Evolutionary conservation across 495 filamentous ascomycete genomes (phyloP).

Genomic region (Tricharina praecox): DNA sequence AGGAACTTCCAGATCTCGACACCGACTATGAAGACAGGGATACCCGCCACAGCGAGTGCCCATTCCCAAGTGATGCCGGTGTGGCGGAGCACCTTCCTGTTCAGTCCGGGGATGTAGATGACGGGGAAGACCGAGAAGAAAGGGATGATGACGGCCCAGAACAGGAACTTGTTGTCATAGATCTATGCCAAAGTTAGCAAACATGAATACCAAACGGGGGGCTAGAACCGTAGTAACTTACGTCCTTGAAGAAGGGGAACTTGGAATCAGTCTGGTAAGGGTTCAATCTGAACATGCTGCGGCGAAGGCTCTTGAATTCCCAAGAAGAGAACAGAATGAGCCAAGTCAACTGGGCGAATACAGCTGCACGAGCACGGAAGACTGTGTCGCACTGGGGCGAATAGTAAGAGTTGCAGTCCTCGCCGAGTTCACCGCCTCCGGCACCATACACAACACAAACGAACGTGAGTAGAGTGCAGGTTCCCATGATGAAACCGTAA

Average conservation of each 20-base stretch:
- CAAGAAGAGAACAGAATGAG: constrained; percentile 49
- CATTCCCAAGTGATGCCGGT: constrained; percentile 54
- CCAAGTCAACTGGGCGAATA: constrained; percentile 55
- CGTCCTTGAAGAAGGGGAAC: constrained; percentile 39
- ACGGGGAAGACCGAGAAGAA: constrained; percentile 50
- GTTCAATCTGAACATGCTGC: constrained; percentile 46
- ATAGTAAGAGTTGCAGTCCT: constrained; percentile 45
- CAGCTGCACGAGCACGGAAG: constrained; percentile 54
- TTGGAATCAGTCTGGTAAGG: constrained; percentile 31
- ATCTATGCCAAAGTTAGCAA: constrained; percentile 25
- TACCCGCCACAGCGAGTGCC: constrained; percentile 39
- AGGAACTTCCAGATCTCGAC: constrained; percentile 47
- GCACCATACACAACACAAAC: constrained; percentile 47
- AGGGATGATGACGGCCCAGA: constrained; percentile 49
- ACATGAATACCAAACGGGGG: too few relatives aligned
- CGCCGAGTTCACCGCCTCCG: constrained; percentile 42
- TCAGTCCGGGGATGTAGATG: constrained; percentile 52
- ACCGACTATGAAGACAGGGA: constrained; percentile 40
- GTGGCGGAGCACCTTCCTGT: constrained; percentile 51
- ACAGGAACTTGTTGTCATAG: constrained; percentile 52
- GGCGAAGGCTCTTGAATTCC: constrained; percentile 50
- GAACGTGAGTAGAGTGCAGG: constrained; percentile 45
- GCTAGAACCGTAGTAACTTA: too few relatives aligned
- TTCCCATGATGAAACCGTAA: constrained; percentile 49
- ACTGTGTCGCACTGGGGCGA: constrained; percentile 39